phyloP scores from a whole-genome alignment of 1,284 basidiomycete genomes.

The Puccinia hordei region DNA sequence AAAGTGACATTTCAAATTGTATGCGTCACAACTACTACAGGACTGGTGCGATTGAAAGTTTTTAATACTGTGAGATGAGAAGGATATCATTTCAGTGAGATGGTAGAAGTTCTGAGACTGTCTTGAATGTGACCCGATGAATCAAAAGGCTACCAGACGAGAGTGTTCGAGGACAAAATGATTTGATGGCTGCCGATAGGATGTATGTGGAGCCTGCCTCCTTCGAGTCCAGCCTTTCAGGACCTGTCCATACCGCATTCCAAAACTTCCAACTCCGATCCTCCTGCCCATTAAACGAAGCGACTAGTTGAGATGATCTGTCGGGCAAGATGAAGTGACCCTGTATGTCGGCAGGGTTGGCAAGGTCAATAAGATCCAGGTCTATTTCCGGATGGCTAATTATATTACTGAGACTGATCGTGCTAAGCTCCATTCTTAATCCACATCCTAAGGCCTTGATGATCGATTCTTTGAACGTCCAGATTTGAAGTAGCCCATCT shows the following conservation, averaged over 20 bases:
- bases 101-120: constrained; percentile 5
- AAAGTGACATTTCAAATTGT: background rate
- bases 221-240: background rate
- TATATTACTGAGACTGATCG: constrained; percentile 27
- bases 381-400: constrained; percentile 19
- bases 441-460: constrained; percentile 46
- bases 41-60: background rate
- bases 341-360: background rate
- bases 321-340: background rate
- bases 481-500: constrained; percentile 40
- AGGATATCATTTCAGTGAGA: background rate
- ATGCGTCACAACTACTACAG: background rate
- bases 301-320: constrained; percentile 19
- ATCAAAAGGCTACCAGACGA: background rate
- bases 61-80: background rate
- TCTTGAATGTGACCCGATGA: constrained; percentile 1
- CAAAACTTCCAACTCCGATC: constrained; percentile 25
- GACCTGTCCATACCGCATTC: background rate
- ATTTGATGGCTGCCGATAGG: constrained; percentile 12
- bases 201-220: background rate
- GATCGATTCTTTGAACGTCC: constrained; percentile 50
- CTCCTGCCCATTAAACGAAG: background rate
- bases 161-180: background rate
- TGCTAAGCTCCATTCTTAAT: constrained; percentile 16
- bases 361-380: background rate